These are phyloP conservation scores for Brassica cretica DNA, from an alignment of 345 rosid genomes.

Conservation along the genomic window DNA sequence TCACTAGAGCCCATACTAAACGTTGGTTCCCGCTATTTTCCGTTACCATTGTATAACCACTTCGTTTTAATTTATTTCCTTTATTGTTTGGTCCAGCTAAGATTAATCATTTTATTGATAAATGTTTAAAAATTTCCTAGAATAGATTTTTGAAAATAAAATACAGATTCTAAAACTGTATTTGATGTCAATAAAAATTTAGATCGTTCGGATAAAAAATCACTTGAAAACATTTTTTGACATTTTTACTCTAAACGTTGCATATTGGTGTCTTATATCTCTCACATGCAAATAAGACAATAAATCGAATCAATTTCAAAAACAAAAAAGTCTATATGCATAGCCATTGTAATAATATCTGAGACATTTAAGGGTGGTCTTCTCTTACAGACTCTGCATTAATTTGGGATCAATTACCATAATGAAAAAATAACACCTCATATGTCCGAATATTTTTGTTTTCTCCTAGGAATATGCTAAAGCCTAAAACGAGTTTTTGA, in stretches of 20 bases:
- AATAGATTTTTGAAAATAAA: not conserved
- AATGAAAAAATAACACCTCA: slow-evolving; percentile 15
- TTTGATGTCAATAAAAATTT: no score
- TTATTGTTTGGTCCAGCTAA: not conserved
- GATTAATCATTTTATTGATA: not conserved
- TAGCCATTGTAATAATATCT: not conserved
- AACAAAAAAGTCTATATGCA: not conserved
- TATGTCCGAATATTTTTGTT: slow-evolving; percentile 17
- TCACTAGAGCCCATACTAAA: slow-evolving; percentile 42
- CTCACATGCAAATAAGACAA: not conserved
- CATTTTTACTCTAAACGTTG: not conserved
- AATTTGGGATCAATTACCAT: slow-evolving; percentile 16
- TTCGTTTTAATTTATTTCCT: not conserved
- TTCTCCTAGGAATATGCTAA: slow-evolving; percentile 10
- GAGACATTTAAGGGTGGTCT: not conserved
- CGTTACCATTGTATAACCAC: not conserved
- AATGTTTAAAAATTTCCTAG: not conserved
- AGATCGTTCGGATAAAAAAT: not conserved
- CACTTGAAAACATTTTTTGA: not conserved
- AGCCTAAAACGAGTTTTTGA: slow-evolving; percentile 12
- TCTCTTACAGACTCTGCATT: slow-evolving; percentile 12
- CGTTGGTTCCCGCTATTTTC: slow-evolving; percentile 63
- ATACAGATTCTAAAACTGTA: not conserved
- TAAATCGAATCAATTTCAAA: not conserved
- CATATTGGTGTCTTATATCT: not conserved